Evolutionary conservation across 306 rosid species (phyloP).

Genomic region (Carpinus fangiana): DNA sequence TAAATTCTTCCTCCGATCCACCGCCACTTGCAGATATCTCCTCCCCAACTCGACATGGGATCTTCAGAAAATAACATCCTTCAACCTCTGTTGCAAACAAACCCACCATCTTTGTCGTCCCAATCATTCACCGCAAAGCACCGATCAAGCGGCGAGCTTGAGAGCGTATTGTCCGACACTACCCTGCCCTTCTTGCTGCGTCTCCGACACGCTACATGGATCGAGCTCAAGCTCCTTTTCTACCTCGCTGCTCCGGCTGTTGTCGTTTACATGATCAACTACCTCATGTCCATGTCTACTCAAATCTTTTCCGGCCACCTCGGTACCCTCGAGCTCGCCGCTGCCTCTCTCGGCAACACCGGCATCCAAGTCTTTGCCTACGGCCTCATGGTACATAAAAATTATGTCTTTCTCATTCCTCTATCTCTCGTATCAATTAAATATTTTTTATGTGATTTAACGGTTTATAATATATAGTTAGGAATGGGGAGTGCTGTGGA

Average conservation of each 20-base stretch:
- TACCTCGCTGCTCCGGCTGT: conserved; percentile 62
- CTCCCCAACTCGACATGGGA: conserved; percentile 5
- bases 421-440: no score
- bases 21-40: neutral
- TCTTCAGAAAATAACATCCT: conserved; percentile 1
- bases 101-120: conserved; percentile 10
- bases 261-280: conserved; percentile 51
- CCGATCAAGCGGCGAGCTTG: conserved; percentile 35
- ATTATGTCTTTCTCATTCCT: no score
- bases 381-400: conserved; percentile 57
- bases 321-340: conserved; percentile 72
- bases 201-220: conserved; percentile 44
- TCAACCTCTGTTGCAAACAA: conserved; percentile 11
- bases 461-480: neutral
- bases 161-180: conserved; percentile 44
- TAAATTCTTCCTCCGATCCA: neutral
- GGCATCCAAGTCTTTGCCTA: conserved; percentile 73
- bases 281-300: conserved; percentile 69
- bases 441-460: no score
- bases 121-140: conserved; percentile 25
- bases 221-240: conserved; percentile 53
- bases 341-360: conserved; percentile 66
- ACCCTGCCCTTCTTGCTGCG: conserved; percentile 34
- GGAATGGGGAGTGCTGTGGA: conserved; percentile 98
- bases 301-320: conserved; percentile 73